Percentiles rank a stretch among this genome's conserved stretches.
These are phyloP conservation scores for Capsicum pubescens DNA, from an alignment of 257 asterid species.

Conservation along the genomic window DNA sequence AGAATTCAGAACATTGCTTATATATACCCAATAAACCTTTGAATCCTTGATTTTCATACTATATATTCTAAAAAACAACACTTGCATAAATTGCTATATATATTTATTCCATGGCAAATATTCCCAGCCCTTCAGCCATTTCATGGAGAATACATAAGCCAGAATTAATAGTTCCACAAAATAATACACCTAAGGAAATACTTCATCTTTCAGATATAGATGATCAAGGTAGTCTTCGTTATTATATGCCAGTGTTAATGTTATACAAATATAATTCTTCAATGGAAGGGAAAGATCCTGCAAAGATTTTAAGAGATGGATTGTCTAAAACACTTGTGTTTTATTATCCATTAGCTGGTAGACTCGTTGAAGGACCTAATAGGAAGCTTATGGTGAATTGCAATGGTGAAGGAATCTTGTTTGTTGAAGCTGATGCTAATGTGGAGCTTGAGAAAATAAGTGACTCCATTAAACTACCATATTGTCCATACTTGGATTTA, in stretches of 20 bases:
- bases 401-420: conserved; percentile 34
- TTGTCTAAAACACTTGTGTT: conserved; percentile 32
- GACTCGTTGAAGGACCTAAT: conserved; percentile 22
- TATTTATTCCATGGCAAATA: too few relatives aligned
- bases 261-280: conserved; percentile 1
- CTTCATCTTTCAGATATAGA: neutral
- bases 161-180: neutral
- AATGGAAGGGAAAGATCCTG: conserved; percentile 27
- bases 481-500: neutral
- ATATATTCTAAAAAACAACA: too few relatives aligned
- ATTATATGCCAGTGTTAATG: neutral
- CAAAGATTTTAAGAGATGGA: conserved; percentile 26
- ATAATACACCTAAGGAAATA: neutral
- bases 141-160: neutral
- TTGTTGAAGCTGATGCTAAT: conserved; percentile 31
- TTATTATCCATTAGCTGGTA: conserved; percentile 39
- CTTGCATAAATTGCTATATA: too few relatives aligned
- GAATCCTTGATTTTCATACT: too few relatives aligned
- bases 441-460: neutral
- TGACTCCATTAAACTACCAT: neutral
- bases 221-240: neutral
- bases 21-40: too few relatives aligned
- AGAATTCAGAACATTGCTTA: too few relatives aligned
- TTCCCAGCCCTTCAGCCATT: too few relatives aligned
- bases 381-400: conserved; percentile 33